phyloP scores from a whole-genome alignment of 768 basidiomycete genomes.

The Epithele typhae region DNA sequence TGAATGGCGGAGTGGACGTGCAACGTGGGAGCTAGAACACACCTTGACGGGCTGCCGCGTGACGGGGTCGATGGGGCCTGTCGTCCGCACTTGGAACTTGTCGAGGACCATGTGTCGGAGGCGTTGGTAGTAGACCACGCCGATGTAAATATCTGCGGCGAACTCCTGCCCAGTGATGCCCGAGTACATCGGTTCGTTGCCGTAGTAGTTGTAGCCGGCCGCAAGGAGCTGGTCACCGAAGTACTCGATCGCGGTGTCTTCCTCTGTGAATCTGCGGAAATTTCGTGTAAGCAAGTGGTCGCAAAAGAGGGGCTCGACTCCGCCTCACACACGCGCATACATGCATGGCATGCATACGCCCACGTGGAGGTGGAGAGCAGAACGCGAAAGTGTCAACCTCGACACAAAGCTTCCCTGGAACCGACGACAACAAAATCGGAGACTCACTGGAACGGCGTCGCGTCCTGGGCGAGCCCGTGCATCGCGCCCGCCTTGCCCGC shows the following conservation, averaged over 20 bases:
- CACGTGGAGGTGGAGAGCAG: too few relatives aligned
- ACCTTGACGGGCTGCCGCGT: constrained; percentile 98
- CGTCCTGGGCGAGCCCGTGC: constrained; percentile 98
- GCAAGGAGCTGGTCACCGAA: constrained; percentile 93
- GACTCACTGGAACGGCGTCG: constrained; percentile 92
- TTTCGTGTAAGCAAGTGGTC: too few relatives aligned
- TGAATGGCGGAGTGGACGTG: neutral
- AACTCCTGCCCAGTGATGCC: constrained; percentile 99
- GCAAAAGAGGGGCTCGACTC: too few relatives aligned
- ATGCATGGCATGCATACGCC: too few relatives aligned
- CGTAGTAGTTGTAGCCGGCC: constrained; percentile 97
- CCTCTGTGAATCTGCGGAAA: constrained; percentile 76
- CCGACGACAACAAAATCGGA: neutral
- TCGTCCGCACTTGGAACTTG: constrained; percentile 99
- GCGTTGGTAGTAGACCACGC: constrained; percentile 98
- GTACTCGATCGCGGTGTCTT: constrained; percentile 96
- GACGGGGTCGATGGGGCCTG: constrained; percentile 92
- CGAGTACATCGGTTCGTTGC: constrained; percentile 99
- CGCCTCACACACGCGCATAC: too few relatives aligned
- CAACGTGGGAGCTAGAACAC: constrained; percentile 21
- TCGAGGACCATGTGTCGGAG: constrained; percentile 99
- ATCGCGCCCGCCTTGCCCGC: constrained; percentile 99
- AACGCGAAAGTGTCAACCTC: too few relatives aligned
- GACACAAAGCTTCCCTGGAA: too few relatives aligned
- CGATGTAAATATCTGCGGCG: constrained; percentile 96